A percentile compares a stretch with the other conserved stretches of the same genome.
Evolutionary conservation across 2,329 filamentous ascomycete genomes (phyloP).

Genomic region (Colletotrichum sp.): DNA sequence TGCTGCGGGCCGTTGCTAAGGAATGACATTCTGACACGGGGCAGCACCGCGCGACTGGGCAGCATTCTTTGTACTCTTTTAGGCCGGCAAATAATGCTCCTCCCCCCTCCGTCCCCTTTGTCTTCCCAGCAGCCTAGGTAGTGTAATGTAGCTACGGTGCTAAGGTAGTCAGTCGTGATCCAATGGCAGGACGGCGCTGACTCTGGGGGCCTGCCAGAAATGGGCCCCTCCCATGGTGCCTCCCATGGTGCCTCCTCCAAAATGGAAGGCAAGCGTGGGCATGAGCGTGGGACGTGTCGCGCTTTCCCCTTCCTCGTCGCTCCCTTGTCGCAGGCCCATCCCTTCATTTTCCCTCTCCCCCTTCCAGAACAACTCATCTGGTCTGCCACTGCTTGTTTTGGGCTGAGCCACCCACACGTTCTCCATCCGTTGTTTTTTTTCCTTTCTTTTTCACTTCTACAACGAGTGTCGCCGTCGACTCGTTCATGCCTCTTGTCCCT

Average conservation of each 20-base stretch:
- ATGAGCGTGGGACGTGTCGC: conserved; percentile 7
- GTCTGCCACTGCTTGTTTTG: conserved; percentile 14
- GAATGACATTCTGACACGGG: not conserved
- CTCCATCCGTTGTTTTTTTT: conserved; percentile 18
- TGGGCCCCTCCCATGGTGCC: not conserved
- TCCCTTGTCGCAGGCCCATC: conserved; percentile 20
- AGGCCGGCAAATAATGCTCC: not conserved
- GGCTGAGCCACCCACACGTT: conserved; percentile 20
- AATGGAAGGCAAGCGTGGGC: not conserved
- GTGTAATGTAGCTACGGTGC: not conserved
- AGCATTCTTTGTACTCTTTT: not conserved
- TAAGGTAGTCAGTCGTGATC: not conserved
- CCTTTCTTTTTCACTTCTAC: not conserved
- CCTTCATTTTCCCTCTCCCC: conserved; percentile 22
- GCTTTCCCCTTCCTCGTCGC: conserved; percentile 13
- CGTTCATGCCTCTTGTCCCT: conserved; percentile 1
- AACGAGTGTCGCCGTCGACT: not conserved
- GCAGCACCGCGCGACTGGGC: not conserved
- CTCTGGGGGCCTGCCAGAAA: not conserved
- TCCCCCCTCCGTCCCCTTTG: not conserved
- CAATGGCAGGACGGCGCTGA: not conserved
- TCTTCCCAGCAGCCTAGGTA: not conserved
- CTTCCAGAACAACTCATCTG: conserved; percentile 20
- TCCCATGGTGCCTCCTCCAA: not conserved
- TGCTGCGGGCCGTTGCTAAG: not conserved